These are phyloP conservation scores for Babesia sp. DNA, from an alignment of 169 alveolate species.

Conservation along the genomic window DNA sequence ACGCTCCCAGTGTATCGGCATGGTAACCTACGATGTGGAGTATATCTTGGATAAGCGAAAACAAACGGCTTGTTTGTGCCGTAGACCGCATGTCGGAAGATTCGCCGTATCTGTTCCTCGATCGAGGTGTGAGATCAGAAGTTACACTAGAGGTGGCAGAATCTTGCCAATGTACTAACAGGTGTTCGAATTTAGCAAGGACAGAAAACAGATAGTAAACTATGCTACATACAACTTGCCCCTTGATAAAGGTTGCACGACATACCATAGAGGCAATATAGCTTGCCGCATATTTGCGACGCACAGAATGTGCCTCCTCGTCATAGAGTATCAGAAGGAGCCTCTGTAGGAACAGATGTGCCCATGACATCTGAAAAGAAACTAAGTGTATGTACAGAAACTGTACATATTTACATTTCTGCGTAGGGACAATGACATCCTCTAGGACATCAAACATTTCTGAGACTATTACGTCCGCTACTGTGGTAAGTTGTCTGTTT, in stretches of 20 bases:
- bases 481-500: neutral
- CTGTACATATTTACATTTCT: conserved; percentile 65
- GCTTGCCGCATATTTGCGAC: conserved; percentile 40
- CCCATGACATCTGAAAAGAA: conserved; percentile 37
- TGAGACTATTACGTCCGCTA: conserved; percentile 45
- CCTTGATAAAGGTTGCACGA: conserved; percentile 27
- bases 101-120: conserved; percentile 24
- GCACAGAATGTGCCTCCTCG: conserved; percentile 35
- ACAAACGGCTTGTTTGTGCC: conserved; percentile 20
- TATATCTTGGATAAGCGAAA: conserved; percentile 49
- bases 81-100: neutral
- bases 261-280: conserved; percentile 60
- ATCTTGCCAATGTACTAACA: conserved; percentile 6
- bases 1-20: conserved; percentile 30
- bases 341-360: conserved; percentile 53
- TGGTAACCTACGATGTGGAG: conserved; percentile 44
- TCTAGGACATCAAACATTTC: conserved; percentile 58
- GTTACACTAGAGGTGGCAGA: conserved; percentile 10
- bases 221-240: conserved; percentile 26
- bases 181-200: conserved; percentile 32
- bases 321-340: conserved; percentile 57
- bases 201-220: conserved; percentile 50
- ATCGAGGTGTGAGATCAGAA: conserved; percentile 13
- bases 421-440: conserved; percentile 62
- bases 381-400: conserved; percentile 52